Evolutionary conservation across 441 rosid species (phyloP).

Genomic region (Adansonia madagascariensis): DNA sequence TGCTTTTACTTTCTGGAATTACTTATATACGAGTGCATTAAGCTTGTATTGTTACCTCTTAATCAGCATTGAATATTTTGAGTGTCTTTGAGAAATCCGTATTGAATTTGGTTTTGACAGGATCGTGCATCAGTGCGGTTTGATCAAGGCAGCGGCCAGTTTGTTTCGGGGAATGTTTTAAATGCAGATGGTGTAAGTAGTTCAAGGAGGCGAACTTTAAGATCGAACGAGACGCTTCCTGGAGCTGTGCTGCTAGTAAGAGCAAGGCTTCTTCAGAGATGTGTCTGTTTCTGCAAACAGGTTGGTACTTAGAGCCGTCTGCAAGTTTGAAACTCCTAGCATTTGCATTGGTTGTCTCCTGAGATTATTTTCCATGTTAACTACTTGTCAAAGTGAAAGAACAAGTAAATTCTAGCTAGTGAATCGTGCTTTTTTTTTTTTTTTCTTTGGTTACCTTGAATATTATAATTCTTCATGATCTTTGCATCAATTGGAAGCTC

Average conservation of each 20-base stretch:
- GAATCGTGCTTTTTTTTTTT: background rate
- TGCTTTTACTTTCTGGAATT: background rate
- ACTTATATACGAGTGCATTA: background rate
- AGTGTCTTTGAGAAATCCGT: background rate
- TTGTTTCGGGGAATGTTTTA: constrained; percentile 39
- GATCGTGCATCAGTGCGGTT: constrained; percentile 49
- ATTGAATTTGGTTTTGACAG: constrained; percentile 38
- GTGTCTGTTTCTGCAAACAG: constrained; percentile 64
- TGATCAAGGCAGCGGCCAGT: constrained; percentile 47
- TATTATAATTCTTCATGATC: background rate
- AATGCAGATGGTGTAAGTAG: constrained; percentile 42
- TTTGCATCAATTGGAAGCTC: background rate
- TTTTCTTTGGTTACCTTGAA: background rate
- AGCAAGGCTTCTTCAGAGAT: constrained; percentile 83
- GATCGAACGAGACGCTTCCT: constrained; percentile 78
- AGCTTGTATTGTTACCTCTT: background rate
- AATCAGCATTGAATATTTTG: background rate
- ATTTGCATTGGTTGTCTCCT: background rate
- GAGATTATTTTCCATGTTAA: background rate
- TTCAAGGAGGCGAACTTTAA: constrained; percentile 41
- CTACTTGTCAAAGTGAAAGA: background rate
- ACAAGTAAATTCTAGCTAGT: background rate
- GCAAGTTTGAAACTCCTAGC: background rate
- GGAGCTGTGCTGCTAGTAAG: constrained; percentile 86
- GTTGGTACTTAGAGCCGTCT: constrained; percentile 36